phyloP scores from a whole-genome alignment of 805 yeast species.

The Blastobotrys attinorum region DNA sequence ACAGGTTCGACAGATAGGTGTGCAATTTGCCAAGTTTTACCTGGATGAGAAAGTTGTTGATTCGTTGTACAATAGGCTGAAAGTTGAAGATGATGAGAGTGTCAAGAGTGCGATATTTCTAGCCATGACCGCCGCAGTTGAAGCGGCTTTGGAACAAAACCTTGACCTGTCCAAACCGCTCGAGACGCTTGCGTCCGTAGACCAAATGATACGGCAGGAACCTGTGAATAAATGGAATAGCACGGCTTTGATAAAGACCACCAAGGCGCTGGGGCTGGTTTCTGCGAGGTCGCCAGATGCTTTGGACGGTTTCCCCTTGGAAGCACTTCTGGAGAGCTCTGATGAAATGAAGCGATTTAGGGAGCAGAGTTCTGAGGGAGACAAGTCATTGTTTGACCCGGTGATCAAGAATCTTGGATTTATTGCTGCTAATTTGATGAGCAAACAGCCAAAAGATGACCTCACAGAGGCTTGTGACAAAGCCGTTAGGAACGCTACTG shows the following conservation, averaged over 20 bases:
- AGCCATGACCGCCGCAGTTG: not conserved
- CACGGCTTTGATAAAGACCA: not conserved
- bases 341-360: not conserved
- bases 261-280: constrained; percentile 1
- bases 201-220: too few species aligned
- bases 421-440: constrained; percentile 5
- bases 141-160: not conserved
- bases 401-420: constrained; percentile 8
- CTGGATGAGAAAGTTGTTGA: constrained; percentile 3
- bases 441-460: not conserved
- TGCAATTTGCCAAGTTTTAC: constrained; percentile 9
- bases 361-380: too few species aligned
- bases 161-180: too few species aligned
- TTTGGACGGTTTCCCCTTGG: not conserved
- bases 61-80: not conserved
- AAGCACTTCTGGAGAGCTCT: not conserved
- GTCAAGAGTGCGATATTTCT: constrained; percentile 4
- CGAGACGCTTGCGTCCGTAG: too few species aligned
- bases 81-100: constrained; percentile 8
- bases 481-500: constrained; percentile 3
- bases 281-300: not conserved
- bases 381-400: not conserved
- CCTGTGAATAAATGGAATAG: not conserved
- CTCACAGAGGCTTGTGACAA: not conserved
- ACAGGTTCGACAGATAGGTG: constrained; percentile 10